These are phyloP conservation scores for Sporothrix dimorphospora DNA, from an alignment of 2,329 filamentous ascomycete species.

Conservation along the genomic window DNA sequence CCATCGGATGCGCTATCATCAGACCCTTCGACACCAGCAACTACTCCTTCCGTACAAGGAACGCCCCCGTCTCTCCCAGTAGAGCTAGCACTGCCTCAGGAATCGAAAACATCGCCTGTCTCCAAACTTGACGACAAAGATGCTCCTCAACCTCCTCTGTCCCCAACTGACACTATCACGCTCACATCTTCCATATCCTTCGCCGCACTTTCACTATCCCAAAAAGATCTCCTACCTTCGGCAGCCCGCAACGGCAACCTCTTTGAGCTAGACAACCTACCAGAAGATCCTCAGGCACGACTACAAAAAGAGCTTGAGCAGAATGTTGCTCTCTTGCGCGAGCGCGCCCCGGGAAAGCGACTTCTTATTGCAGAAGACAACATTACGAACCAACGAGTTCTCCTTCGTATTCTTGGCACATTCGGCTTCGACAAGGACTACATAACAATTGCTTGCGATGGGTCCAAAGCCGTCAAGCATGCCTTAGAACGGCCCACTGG, in stretches of 20 bases:
- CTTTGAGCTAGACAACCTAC: neutral
- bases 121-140: neutral
- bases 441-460: slow-evolving; percentile 49
- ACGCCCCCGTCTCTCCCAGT: neutral
- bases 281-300: neutral
- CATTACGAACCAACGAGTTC: slow-evolving; percentile 48
- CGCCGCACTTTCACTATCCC: neutral
- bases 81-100: neutral
- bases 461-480: slow-evolving; percentile 47
- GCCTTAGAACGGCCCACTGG: slow-evolving; percentile 47
- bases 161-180: neutral
- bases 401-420: slow-evolving; percentile 43
- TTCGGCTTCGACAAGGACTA: slow-evolving; percentile 45
- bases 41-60: neutral
- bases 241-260: neutral
- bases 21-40: neutral
- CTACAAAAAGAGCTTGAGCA: slow-evolving; percentile 7
- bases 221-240: neutral
- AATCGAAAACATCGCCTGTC: neutral
- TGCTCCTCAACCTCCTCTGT: neutral
- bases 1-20: neutral
- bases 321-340: slow-evolving; percentile 35
- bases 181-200: neutral
- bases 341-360: slow-evolving; percentile 46
- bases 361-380: slow-evolving; percentile 49